Percentiles rank a stretch among this genome's conserved stretches.
Evolutionary conservation across 2,329 filamentous ascomycete species (phyloP).

Genomic region (Pleurostoma richardsiae): DNA sequence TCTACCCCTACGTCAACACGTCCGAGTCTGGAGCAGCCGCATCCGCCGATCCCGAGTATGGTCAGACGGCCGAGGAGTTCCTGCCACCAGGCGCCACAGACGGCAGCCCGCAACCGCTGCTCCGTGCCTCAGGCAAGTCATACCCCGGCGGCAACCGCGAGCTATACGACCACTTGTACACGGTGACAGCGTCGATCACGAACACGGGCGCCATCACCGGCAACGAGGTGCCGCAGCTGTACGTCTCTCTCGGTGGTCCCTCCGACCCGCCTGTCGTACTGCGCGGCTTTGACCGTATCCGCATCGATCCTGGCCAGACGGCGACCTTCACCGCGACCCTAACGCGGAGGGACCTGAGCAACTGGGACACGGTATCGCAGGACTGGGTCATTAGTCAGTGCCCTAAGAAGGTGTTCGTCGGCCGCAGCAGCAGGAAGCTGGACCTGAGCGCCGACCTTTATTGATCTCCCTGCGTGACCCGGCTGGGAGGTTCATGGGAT

Average conservation of each 20-base stretch:
- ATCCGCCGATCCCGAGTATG: conserved; percentile 55
- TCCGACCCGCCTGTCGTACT: conserved; percentile 64
- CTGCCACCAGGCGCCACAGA: conserved; percentile 55
- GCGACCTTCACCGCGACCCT: conserved; percentile 63
- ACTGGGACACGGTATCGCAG: conserved; percentile 77
- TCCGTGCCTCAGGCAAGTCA: conserved; percentile 38
- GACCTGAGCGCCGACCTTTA: conserved; percentile 30
- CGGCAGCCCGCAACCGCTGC: conserved; percentile 50
- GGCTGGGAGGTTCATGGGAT: too few relatives aligned
- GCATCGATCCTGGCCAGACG: conserved; percentile 64
- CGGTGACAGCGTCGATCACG: conserved; percentile 60
- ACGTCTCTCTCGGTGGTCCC: conserved; percentile 75
- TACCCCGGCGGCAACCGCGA: conserved; percentile 56
- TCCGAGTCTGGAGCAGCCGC: conserved; percentile 50
- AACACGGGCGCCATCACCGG: conserved; percentile 64
- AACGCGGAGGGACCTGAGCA: conserved; percentile 76
- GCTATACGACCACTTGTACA: conserved; percentile 67
- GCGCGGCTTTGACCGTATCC: conserved; percentile 75
- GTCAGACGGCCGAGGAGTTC: conserved; percentile 49
- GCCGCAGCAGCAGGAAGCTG: conserved; percentile 50
- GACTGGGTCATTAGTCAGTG: conserved; percentile 68
- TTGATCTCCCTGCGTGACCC: conserved; percentile 4
- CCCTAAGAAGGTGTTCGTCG: conserved; percentile 50
- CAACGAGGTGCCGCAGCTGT: conserved; percentile 72
- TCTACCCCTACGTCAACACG: conserved; percentile 70